Conservation (phyloP, 2,329 filamentous ascomycete genomes). For the Xylariales sp. region DNA sequence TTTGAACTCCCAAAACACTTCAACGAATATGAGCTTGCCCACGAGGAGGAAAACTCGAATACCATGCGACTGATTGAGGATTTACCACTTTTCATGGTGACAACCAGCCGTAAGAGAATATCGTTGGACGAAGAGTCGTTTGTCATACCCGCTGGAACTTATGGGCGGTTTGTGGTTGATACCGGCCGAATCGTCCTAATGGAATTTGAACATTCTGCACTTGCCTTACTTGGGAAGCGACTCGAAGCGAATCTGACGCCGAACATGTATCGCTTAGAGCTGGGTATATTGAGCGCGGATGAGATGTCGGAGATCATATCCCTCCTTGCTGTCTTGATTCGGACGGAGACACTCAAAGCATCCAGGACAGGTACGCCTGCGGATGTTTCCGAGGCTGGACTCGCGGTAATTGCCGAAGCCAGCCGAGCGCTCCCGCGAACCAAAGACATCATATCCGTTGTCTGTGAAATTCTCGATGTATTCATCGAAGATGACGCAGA, state of each 20-base stretch:
- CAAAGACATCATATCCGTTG: conserved; percentile 72
- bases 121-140: conserved; percentile 47
- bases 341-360: conserved; percentile 39
- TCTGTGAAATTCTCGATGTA: conserved; percentile 81
- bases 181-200: conserved; percentile 70
- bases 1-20: conserved; percentile 71
- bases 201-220: conserved; percentile 74
- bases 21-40: conserved; percentile 68
- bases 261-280: conserved; percentile 46
- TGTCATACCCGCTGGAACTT: conserved; percentile 60
- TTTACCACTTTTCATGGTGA: conserved; percentile 57
- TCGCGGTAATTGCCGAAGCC: conserved; percentile 53
- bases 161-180: conserved; percentile 72
- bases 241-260: conserved; percentile 63
- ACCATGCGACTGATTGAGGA: conserved; percentile 64
- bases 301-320: conserved; percentile 70
- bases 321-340: conserved; percentile 68
- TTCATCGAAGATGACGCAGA: conserved; percentile 60
- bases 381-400: conserved; percentile 24
- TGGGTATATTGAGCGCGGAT: conserved; percentile 52
- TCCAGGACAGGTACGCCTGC: conserved; percentile 13
- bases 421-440: conserved; percentile 52
- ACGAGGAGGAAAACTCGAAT: conserved; percentile 84
- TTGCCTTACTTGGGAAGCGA: conserved; percentile 74
- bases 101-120: conserved; percentile 39